Evolutionary conservation across 2,329 filamentous ascomycete genomes (phyloP), one percentile per base, ranked within the genome.

Genomic region (Macrophomina phaseolina): DNA sequence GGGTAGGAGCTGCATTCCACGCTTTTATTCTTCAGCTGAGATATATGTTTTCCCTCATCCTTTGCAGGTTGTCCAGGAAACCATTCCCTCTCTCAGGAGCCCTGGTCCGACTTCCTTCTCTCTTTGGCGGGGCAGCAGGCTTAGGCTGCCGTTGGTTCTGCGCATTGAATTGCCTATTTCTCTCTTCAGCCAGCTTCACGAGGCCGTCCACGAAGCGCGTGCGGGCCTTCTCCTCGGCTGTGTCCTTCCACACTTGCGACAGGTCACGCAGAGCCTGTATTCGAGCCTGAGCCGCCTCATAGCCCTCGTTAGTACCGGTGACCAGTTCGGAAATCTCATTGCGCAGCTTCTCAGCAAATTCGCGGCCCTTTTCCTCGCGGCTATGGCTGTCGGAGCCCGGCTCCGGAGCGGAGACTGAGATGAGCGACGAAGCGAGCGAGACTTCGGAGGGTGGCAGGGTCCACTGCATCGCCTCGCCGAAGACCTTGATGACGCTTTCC

Each of bases 391-490:
- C 85, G 67, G 80, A 85, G 18, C 89, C 89, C 0, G 89, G 86
- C 65, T 94, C 91, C 0, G 94, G 94, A 0, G 91, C 92, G 0
- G 94, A 97, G 12, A 97, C 93, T 5, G 92, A 96, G 55, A 97
- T 88, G 74, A 97, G 93, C 0, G 91, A 93, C 0, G 92, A 94
- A 53, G 90, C 87, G 66, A 96, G 87, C 0, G 91, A 94, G 12
- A 94, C 81, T 75, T 97, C 93, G 0, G 92, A 96, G 0, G 94
- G 94, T 0, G 94, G 92, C 60, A 97, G 88, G 0, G 92, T 91
- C 85, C 97, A 98, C 72, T 96, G 91, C 92, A 98, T 97, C 38
- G 95, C 94, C 72, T 96, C 91, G 48, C 94, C 94, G 77, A 99
- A 99, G 0, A 90, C 91, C 77, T 92, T 91, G 74, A 98, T 93